These are phyloP conservation scores for Pseudogymnoascus sp. DNA, from an alignment of 2,329 filamentous ascomycete species.

Conservation along the genomic window DNA sequence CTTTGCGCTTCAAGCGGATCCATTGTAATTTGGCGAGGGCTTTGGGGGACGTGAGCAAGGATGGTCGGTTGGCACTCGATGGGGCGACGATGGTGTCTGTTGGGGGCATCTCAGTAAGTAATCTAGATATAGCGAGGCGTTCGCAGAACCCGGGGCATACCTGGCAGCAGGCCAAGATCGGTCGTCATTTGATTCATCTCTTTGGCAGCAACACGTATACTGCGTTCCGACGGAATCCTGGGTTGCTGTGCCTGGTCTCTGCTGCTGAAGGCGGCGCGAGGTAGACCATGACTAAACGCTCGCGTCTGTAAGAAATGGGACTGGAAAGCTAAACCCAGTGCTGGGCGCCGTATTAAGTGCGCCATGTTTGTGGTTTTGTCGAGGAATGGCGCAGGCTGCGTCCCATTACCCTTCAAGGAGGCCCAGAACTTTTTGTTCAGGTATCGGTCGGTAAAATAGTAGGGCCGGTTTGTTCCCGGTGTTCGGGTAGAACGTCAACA, in stretches of 20 bases:
- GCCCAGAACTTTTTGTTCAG: too few relatives aligned
- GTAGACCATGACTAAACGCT: background rate
- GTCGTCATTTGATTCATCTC: conserved; percentile 14
- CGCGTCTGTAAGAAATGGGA: background rate
- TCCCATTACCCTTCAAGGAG: too few relatives aligned
- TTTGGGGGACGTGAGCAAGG: conserved; percentile 22
- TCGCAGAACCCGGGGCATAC: conserved; percentile 9
- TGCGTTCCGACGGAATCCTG: background rate
- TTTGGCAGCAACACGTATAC: conserved; percentile 10
- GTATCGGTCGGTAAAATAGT: too few relatives aligned
- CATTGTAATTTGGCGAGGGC: conserved; percentile 24
- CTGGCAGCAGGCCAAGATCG: conserved; percentile 16
- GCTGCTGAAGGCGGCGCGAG: background rate
- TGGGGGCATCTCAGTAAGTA: conserved; percentile 18
- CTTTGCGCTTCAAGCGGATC: conserved; percentile 17
- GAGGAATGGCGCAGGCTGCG: background rate
- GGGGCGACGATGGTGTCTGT: conserved; percentile 32
- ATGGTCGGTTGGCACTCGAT: conserved; percentile 24
- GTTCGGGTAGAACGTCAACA: too few relatives aligned
- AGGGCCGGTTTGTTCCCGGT: too few relatives aligned
- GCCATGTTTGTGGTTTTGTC: background rate
- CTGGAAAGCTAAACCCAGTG: background rate
- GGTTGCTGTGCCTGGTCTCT: conserved; percentile 8
- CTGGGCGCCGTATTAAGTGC: background rate
- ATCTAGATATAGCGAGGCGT: conserved; percentile 11